Base-by-base conservation (phyloP, 176 grass and related monocot species). In the Oryza officinalis region DNA sequence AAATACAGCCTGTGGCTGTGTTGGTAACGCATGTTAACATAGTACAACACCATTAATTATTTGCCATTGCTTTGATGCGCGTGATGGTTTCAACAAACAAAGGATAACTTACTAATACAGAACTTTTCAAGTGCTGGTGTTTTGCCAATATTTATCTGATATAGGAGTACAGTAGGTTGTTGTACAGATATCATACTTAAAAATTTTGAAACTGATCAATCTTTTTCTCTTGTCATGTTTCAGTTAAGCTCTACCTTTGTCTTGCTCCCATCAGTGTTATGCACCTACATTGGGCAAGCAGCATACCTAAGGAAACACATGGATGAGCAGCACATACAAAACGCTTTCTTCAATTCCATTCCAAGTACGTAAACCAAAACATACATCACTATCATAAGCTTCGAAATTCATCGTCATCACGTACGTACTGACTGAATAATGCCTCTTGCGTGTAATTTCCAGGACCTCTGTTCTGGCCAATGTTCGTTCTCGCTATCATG, bases 281-380 rank as follows among this genome's bases (percentile, higher is more conserved):
- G 92, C 26, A 85, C 67, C 18, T 95, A 95, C 50, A 76, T 90
- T 10, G 93, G 93, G 43, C 93, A 95, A 84, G 93, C 90, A 46
- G 85, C 93, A 2, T 93, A 87, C 52, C 67, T 95, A 18, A 81
- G 65, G 43, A 92, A 84, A 33, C 64, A 86, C 30, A n/a, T 37
- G 13, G 61, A 71, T 22, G 22, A 18, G 40, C 0, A 7, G n/a
- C 23, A 79, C 14, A 80, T 92, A 66, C 1, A 76, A 4, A 81
- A 86, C 5, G 15, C 50, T 30, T 95, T 95, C 80, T 95, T 92
- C 75, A 67, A 88, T 15, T 92, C 93, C 2, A 88, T 90, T 75
- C 93, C 93, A 86, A 85, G 93, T 95, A 88, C 10, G 83, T 83
- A 20, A 91, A 85, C 20, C 46, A 25, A 63, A 85, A 78, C 25